These are phyloP conservation scores for Acidomyces sp. DNA, from an alignment of 495 filamentous ascomycete genomes.

Conservation along the genomic window DNA sequence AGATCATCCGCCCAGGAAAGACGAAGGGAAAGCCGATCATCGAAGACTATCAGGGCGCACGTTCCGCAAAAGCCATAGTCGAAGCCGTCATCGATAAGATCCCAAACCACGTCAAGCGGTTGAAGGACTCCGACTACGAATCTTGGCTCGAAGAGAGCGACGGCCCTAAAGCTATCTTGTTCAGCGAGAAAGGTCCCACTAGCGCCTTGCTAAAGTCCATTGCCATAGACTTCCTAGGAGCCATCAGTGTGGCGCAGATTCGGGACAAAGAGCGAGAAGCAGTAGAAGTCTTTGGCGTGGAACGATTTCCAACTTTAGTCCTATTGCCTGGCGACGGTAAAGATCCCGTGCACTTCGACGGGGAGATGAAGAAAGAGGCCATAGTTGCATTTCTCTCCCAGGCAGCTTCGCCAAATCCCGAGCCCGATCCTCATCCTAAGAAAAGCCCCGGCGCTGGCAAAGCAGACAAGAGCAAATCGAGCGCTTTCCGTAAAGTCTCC, in stretches of 20 bases:
- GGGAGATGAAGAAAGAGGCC: conserved; percentile 72
- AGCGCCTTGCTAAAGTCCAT: conserved; percentile 69
- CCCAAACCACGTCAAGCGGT: conserved; percentile 74
- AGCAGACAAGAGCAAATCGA: conserved; percentile 18
- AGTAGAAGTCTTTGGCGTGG: conserved; percentile 60
- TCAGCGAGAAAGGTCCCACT: conserved; percentile 86
- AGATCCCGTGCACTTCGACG: conserved; percentile 60
- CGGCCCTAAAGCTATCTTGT: conserved; percentile 74
- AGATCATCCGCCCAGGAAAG: conserved; percentile 79
- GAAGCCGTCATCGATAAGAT: conserved; percentile 77
- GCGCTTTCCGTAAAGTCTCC: conserved; percentile 33
- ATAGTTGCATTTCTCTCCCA: conserved; percentile 77
- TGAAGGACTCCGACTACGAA: conserved; percentile 68
- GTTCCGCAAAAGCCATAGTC: conserved; percentile 73
- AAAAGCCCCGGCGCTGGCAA: conserved; percentile 37
- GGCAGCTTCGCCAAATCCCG: conserved; percentile 57
- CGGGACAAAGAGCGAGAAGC: conserved; percentile 66
- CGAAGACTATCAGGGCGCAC: conserved; percentile 81
- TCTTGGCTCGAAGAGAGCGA: conserved; percentile 61
- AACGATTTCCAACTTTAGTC: conserved; percentile 66
- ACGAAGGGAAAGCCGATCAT: conserved; percentile 69
- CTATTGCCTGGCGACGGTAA: conserved; percentile 62
- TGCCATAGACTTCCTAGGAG: conserved; percentile 82
- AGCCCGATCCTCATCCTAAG: conserved; percentile 42
- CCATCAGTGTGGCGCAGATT: conserved; percentile 70